Evolutionary conservation across 495 filamentous ascomycete genomes (phyloP).

Genomic region (Penicillium mononematosum): DNA sequence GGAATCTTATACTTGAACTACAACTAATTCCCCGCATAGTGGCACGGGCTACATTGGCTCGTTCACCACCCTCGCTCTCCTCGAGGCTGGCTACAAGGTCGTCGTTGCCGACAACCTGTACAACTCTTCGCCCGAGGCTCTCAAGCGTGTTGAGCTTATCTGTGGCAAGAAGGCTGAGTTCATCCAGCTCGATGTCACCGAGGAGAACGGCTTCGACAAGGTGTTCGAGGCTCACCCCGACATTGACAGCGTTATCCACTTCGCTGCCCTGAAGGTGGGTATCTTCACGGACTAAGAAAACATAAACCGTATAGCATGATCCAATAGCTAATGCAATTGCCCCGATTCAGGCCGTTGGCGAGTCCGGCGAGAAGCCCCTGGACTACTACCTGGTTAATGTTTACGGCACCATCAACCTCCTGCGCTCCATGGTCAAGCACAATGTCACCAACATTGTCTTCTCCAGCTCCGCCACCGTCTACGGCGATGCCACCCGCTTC

Average conservation of each 20-base stretch:
- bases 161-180: conserved; percentile 85
- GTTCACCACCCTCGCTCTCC: conserved; percentile 88
- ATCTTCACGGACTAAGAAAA: not conserved
- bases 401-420: conserved; percentile 83
- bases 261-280: conserved; percentile 91
- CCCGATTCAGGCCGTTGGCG: conserved; percentile 78
- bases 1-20: conserved; percentile 9
- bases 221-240: conserved; percentile 87
- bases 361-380: conserved; percentile 90
- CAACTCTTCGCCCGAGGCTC: conserved; percentile 86
- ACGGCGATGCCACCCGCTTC: conserved; percentile 95
- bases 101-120: conserved; percentile 93
- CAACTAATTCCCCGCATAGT: conserved; percentile 49
- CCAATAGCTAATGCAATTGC: not conserved
- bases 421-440: conserved; percentile 82
- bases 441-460: conserved; percentile 97
- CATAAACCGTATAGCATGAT: too few species aligned
- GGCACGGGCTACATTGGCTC: conserved; percentile 99
- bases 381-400: conserved; percentile 99
- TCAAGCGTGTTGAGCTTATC: conserved; percentile 93
- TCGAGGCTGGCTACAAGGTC: conserved; percentile 92
- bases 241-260: conserved; percentile 98
- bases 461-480: conserved; percentile 94
- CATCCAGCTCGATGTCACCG: conserved; percentile 82
- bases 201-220: conserved; percentile 77